Evolutionary conservation across 768 basidiomycete species (phyloP), one percentile per base, ranked within the genome.

Genomic region (Kondoa malvinella): DNA sequence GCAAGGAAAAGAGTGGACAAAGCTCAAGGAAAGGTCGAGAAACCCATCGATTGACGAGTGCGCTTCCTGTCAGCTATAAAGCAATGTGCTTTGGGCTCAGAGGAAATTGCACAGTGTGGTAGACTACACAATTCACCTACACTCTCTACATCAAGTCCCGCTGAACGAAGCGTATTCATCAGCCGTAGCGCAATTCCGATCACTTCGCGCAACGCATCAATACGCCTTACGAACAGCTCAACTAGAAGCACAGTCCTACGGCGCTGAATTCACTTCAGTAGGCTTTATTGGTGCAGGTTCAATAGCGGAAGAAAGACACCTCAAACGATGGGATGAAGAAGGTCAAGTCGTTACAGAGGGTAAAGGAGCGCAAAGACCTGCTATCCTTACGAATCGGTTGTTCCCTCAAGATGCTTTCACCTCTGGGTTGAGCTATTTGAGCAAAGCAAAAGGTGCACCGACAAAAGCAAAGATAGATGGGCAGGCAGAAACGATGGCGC

Each of bases 1-100:
- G 3, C 8, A 14, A n/a, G 61, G 61, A 3, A 17, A 4, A 16
- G 78, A 79, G 26, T 99, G 95, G 95, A 85, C 81, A 66, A 80
- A 87, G 71, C 77, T 99, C 70, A 78, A 83, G 70, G 92, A 97
- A 77, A 80, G 88, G 67, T 87, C 87, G 27, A 81, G 82, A 57
- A 89, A 89, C 74, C 92, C 94, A 4, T 82, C 81, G 14, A 82
- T 89, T 2, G 94, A 97, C 81, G 90, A 97, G 94, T 96, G 76
- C 76, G 89, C 81, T 8, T 3, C 4, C 21, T 34, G 17, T 8
- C 29, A 12, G 15, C 14, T 21, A 27, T 15, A 66, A 16, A 14
- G 65, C 12, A 3, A 25, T 57, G 26, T 30, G 40, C 58, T 32
- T 68, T 8, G 33, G 32, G 57, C 14, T 57, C 33, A 50, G 57